phyloP scores from a whole-genome alignment of 257 asterid genomes.

The Thymus mandschuricus region DNA sequence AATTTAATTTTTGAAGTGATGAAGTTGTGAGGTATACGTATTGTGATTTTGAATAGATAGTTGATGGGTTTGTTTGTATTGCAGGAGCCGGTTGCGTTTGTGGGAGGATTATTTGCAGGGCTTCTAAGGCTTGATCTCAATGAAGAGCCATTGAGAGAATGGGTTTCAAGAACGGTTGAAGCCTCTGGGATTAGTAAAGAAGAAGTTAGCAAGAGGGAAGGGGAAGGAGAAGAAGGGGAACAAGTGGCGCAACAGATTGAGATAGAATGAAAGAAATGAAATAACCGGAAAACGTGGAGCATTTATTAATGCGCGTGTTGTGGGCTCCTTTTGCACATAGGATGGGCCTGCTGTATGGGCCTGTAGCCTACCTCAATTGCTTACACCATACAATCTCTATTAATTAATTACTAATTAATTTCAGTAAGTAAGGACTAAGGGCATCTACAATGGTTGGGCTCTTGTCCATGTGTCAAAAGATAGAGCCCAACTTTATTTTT shows the following conservation, averaged over 20 bases:
- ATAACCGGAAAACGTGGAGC: constrained; percentile 35
- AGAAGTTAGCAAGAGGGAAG: constrained; percentile 38
- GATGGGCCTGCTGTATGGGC: no score
- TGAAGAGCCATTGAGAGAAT: constrained; percentile 85
- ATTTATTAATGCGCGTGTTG: constrained; percentile 24
- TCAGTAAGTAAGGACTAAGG: no score
- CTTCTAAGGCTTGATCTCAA: constrained; percentile 79
- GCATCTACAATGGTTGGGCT: no score
- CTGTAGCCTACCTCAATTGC: no score
- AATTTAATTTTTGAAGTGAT: no score
- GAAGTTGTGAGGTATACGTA: no score
- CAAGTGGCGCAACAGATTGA: constrained; percentile 60
- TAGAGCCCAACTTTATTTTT: no score
- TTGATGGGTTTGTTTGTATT: not conserved
- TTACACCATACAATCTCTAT: no score
- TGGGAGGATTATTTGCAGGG: constrained; percentile 91
- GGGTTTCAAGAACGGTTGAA: constrained; percentile 76
- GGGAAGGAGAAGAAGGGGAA: constrained; percentile 45
- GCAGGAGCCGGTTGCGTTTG: constrained; percentile 87
- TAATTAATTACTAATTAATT: no score
- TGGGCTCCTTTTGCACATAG: constrained; percentile 42
- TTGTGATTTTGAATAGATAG: no score
- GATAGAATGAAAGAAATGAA: constrained; percentile 49
- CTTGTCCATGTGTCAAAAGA: no score
- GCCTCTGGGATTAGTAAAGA: constrained; percentile 66